Percentiles rank a stretch among this genome's conserved stretches.
Evolutionary conservation across 257 asterid species (phyloP).

Genomic region (Scutellaria galericulata): DNA sequence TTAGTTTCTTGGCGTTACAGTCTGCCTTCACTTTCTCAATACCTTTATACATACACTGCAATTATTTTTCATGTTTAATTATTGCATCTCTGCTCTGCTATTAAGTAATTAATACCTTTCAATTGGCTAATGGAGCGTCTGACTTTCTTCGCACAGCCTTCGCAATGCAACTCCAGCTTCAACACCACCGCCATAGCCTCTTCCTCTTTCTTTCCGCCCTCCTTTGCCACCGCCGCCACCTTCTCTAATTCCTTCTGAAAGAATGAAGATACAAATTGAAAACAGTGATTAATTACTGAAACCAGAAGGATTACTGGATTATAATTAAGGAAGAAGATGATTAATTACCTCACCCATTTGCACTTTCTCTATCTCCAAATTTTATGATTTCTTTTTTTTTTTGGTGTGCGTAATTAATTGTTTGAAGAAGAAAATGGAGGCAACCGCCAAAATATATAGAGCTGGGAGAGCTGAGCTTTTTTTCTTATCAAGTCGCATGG

Average conservation of each 20-base stretch:
- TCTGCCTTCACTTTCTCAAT: conserved; percentile 81
- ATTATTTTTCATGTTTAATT: too few species aligned
- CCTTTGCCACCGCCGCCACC: conserved; percentile 42
- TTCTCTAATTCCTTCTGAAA: conserved; percentile 67
- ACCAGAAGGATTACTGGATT: not conserved
- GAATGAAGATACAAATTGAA: not conserved
- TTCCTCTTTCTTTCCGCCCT: not conserved
- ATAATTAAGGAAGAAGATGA: not conserved
- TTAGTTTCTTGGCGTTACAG: conserved; percentile 59
- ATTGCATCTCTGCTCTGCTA: too few species aligned
- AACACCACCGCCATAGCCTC: conserved; percentile 50
- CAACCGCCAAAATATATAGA: conserved; percentile 53
- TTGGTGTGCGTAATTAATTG: too few species aligned
- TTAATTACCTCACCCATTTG: conserved; percentile 78
- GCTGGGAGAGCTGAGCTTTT: not conserved
- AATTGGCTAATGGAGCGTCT: conserved; percentile 58
- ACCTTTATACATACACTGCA: conserved; percentile 37
- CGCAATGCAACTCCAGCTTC: conserved; percentile 88
- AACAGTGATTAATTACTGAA: conserved; percentile 42
- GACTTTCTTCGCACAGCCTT: conserved; percentile 93
- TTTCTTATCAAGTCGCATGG: conserved; percentile 35
- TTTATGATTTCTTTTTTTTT: too few species aligned
- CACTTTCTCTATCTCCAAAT: not conserved
- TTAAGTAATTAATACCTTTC: conserved; percentile 45
- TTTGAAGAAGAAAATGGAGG: too few species aligned